Evolutionary conservation across 1,139 yeast genomes (phyloP), one percentile per base, ranked within the genome.

Genomic region (Suhomyces maxii): DNA sequence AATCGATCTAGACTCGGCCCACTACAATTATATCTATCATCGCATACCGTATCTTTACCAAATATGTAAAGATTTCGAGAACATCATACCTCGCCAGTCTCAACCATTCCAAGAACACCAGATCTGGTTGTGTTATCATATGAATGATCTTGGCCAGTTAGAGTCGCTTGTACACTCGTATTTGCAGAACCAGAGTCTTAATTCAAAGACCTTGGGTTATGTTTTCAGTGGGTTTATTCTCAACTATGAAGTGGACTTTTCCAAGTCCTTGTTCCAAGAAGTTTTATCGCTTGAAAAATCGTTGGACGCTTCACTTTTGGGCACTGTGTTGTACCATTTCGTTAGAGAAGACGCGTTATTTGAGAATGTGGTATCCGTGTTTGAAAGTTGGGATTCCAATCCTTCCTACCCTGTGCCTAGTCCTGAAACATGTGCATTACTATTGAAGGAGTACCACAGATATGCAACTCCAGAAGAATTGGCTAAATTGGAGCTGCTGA

Each of bases 101-200:
- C 44, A 52, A 45, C 37, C 40, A 14, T 63, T 65, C 40, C 59
- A 61, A 36, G 67, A 63, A 42, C 52, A 56, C 36, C 64, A 59
- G 44, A 61, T 67, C 8, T 67, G 73, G 69, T 48, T 68, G 26
- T 60, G 69, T 46, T 70, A 65, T 51, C 75, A 71, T 51, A 58
- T 55, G 55, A 65, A 67, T 46, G 68, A 69, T 41, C 13, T 63
- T 14, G 53, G 54, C 30, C 53, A 58, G 11, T 41, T 68, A 12
- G 64, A 63, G 41, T 47, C 49, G 23, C 51, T 65, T 12, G 46
- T 61, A 6, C 54, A 58, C 28, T 41, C 49, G 8, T 63, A 64
- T 45, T 51, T 65, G 34, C 53, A 53, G 37, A 50, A 49, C 14
- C 44, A 51, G 9, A 47, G 42, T 8, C 55, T 61, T 39, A 56